Evolutionary conservation across 768 basidiomycete genomes (phyloP), one percentile per base, ranked within the genome.

Genomic region (Xerocomellus chrysenteron): DNA sequence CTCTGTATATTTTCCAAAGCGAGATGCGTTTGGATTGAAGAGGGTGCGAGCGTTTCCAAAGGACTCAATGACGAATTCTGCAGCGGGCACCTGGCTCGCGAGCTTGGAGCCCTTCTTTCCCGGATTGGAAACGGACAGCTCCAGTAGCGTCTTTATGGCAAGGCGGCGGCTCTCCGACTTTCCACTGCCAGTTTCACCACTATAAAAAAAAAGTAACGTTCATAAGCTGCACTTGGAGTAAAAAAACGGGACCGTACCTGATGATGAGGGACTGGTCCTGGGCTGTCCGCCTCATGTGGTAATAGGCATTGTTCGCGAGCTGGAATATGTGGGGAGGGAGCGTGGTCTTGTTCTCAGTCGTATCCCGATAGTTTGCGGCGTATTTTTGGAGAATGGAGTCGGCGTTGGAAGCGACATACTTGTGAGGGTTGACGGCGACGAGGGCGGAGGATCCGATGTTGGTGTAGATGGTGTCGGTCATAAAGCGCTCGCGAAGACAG

Each of bases 1-100:
- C 68, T 99, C 97, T 44, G 94, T 97, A 72, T 99, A 99, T 71
- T 96, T 94, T 54, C 96, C 97, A 68, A 96, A 97, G 47, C 94
- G 88, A 32, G 97, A 98, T 14, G 96, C 95, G 66, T 97, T 97
- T 46, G 92, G 83, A 68, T 98, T 97, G 76, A 92, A 88, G 53
- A 93, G 83, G 1, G 93, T 93, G 56, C 92, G 88, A 19, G 95
- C 92, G 64, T 91, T 90, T 16, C 96, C 96, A 68, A 98, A 98
- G 1, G 92, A 79, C 72, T 98, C 94, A 59, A 98, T 87, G 57
- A 98, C 92, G 71, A 94, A 98, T 78, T 97, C 92, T 24, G 93
- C 88, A 19, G 94, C 90, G 37, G 94, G 94, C 39, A 98, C 82
- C 71, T 96, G 93, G 46, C 74, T 75, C 2, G 84, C 85, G 57